Evolutionary conservation across 139 green algal species (phyloP), one percentile per base, ranked within the genome.

Genomic region (Parachlorella kessleri): DNA sequence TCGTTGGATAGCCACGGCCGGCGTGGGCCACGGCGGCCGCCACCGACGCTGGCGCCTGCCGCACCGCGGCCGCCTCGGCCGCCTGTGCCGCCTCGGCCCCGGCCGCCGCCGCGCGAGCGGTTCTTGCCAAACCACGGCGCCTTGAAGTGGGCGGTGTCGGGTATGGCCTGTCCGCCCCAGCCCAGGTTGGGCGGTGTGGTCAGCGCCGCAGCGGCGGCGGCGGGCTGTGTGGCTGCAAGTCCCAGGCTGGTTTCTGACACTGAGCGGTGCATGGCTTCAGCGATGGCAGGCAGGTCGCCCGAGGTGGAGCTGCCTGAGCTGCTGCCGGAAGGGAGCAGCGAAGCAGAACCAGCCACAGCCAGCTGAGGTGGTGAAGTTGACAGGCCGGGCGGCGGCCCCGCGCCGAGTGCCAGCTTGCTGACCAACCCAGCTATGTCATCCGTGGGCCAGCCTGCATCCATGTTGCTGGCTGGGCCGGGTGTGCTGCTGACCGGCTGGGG

Each of bases 91-190:
- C 80, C 30, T 42, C 70, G 35, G 23, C 67, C 66, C 7, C 72
- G 70, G 66, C 30, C 26, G 48, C 75, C 54, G 65, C 70, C 79
- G 30, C 67, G 68, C 6, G 35, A 21, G 37, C 79, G 78, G 66
- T 72, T 90, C 39, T 86, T 78, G 4, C 90, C 90, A 79, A 94
- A 94, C 88, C 88, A 94, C 23, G 89, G 85, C 18, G 92, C 85
- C 23, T 86, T 81, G 72, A 89, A 89, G 28, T 85, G 78, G 66
- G 40, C 71, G 24, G 84, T 83, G 67, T 94, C 88, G 3, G 77
- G 81, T 6, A 94, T 92, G 3, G 83, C 77, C 76, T 94, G 91
- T 28, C 90, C 89, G 39, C 89, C 89, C 89, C 89, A 93, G 30
- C 89, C 89, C n/a, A 93, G 42, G 69, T 59, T 59, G 48, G 48